Base-by-base conservation (phyloP, 2,329 filamentous ascomycete genomes). In the Colletotrichum siamense region DNA sequence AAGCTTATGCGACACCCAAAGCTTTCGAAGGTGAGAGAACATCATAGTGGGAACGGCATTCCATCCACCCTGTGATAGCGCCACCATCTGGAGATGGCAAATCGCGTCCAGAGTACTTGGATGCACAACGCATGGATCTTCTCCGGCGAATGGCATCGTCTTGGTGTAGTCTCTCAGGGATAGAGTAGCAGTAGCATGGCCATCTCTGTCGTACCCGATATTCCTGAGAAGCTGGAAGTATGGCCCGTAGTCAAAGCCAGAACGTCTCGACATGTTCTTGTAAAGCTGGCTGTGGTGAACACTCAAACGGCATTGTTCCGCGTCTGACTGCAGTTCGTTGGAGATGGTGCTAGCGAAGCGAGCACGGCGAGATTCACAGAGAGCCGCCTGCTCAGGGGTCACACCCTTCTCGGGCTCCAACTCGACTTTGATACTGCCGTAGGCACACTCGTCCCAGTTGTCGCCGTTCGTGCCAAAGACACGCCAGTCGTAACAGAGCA, bases 91-190 rank as follows among this genome's bases (percentile, higher is more conserved):
- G 6, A 70, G 39, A 24, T 74, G 71, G 24, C 44, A 49, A 1
- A 74, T 15, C 9, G 61, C 73, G 57, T 79, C 68, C 6, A 75
- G 32, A 1, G 73, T 72, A 10, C 32, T 75, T 6, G 69, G 73
- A 39, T 75, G 73, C 1, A 75, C 49, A 30, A 75, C 69, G 18
- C 76, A 76, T 8, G 75, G 69, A 12, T 72, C 70, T 39, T 77
- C 76, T 15, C 22, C 64, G 8, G 77, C 71, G 4, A 76, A 68
- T 6, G 65, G 16, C 77, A 78, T 78, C 24, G 62, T 49, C 15
- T 61, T n/a, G 5, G 39, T 18, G 15, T 67, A 72, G 30, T 75
- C 61, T 22, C 62, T 67, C 32, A 55, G 15, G 6, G 44, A 36
- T 61, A 68, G 66, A 3, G 22, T 70, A 13, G 66, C 71, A 13